Base-by-base conservation (phyloP, 495 filamentous ascomycete species). In the Daldinia concentrica region DNA sequence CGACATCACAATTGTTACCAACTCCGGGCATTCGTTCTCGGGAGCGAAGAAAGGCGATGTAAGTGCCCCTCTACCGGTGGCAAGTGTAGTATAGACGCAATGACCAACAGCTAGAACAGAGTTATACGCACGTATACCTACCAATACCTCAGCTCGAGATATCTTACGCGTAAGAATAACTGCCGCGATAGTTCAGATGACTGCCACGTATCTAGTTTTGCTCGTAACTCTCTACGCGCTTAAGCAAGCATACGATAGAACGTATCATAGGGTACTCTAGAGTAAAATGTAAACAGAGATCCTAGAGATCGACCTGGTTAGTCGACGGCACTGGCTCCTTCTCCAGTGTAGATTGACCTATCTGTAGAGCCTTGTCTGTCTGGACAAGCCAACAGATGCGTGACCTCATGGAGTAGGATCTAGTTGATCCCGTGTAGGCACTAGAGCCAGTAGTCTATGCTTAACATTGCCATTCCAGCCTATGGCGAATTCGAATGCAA, bases 151-250 rank as follows among this genome's bases (percentile, higher is more conserved):
- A 34, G 52, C n/a, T 11, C 26, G 30, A 27, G 24, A 32, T 17
- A 48, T 71, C 30, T 29, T 19, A 48, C 37, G 58, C 61, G 57
- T 66, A 52, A 34, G 29, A 62, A 66, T 36, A 27, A 51, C 62
- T 66, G 45, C 64, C 64, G 64, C 55, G 59, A 67, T 63, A 54
- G 59, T 32, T 66, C 34, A 62, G 36, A 58, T 64, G 51, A 55
- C 17, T 58, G 58, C 41, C 59, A 59, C 39, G 60, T 45, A 63
- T 56, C 62, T 57, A 62, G 52, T 48, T 54, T 67, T 36, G 45
- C 43, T 67, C 43, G 32, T 45, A 59, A 48, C 64, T 65, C 26
- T 58, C 50, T 54, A 30, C 64, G 36, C 64, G 69, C 69, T 55
- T 68, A 68, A 14, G 36, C 59, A 55, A 26, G 69, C 17, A 58